These are phyloP conservation scores for Isatis tinctoria DNA, from an alignment of 345 rosid species.

Conservation along the genomic window DNA sequence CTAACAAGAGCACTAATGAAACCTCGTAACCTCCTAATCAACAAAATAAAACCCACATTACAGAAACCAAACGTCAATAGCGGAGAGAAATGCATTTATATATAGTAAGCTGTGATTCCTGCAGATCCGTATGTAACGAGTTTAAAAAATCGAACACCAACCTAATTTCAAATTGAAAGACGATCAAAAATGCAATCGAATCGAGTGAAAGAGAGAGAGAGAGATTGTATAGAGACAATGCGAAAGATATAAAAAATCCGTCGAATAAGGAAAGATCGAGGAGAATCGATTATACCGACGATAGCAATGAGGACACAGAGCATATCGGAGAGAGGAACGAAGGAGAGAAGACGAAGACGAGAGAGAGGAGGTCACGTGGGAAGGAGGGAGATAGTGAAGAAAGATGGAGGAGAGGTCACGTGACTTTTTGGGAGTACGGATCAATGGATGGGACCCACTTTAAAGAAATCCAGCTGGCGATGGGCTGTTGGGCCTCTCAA, in stretches of 20 bases:
- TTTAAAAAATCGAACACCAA: neutral
- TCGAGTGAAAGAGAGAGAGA: no score
- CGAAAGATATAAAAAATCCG: neutral
- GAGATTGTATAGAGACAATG: neutral
- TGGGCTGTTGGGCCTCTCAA: slow-evolving; percentile 39
- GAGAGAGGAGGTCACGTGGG: slow-evolving; percentile 28
- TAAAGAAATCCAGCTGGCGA: slow-evolving; percentile 24
- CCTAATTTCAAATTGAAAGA: neutral
- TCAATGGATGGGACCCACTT: slow-evolving; percentile 18
- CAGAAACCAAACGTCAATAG: neutral
- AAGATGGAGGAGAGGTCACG: slow-evolving; percentile 27
- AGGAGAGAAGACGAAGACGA: neutral
- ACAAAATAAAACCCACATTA: slow-evolving; percentile 1
- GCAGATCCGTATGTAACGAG: neutral
- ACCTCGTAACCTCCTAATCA: neutral
- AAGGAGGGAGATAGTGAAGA: slow-evolving; percentile 28
- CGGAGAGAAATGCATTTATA: slow-evolving; percentile 2
- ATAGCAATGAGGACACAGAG: slow-evolving; percentile 19
- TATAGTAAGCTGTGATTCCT: neutral
- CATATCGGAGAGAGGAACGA: slow-evolving; percentile 25
- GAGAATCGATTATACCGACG: slow-evolving; percentile 26
- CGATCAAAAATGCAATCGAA: slow-evolving; percentile 13
- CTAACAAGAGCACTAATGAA: neutral
- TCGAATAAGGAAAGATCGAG: neutral
- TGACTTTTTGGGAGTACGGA: slow-evolving; percentile 29